Evolutionary conservation across 2,329 filamentous ascomycete species (phyloP), one percentile per base, ranked within the genome.

Genomic region (Epichloe festucae): DNA sequence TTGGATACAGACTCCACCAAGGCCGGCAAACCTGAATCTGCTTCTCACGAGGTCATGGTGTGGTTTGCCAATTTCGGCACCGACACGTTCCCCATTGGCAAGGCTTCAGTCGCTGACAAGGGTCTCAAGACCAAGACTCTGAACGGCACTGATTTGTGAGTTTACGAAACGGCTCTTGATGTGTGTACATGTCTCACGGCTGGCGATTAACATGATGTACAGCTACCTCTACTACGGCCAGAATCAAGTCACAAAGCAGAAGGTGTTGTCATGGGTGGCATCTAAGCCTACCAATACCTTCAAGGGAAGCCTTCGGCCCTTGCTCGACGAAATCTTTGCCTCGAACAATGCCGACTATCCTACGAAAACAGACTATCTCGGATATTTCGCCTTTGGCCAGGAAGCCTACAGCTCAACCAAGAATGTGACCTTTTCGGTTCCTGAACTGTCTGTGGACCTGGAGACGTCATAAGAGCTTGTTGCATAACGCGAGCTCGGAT

Each of bases 11-110:
- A 76, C 59, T 60, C 68, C 50, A 58, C 55, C 1, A 68, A 61
- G 0, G 65, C 77, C 0, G 53, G 61, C 43, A 61, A 72, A 60
- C 73, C 68, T 42, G 60, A 60, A 1, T 65, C 66, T 4, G 72
- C 77, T 2, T 57, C 59, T 10, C 74, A 71, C 63, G 77, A 80
- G 65, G 67, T 80, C 63, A 79, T 79, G 75, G 69, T 80, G 38
- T 79, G 74, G 75, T 71, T 80, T 54, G 75, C 69, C 3, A 63
- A 65, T 4, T 72, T 73, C 46, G 76, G 76, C 2, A 15, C 62
- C 2, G 63, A 70, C 2, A 70, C 75, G 0, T 69, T 76, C 54
- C 73, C 75, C 27, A 69, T 78, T 54, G 77, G 76, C 42, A 60
- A 64, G 1, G 41, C 6, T 1, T 5, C 36, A 5, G 10, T 23